Evolutionary conservation across 306 rosid species (phyloP).

Genomic region (Cucurbita argyrosperma): DNA sequence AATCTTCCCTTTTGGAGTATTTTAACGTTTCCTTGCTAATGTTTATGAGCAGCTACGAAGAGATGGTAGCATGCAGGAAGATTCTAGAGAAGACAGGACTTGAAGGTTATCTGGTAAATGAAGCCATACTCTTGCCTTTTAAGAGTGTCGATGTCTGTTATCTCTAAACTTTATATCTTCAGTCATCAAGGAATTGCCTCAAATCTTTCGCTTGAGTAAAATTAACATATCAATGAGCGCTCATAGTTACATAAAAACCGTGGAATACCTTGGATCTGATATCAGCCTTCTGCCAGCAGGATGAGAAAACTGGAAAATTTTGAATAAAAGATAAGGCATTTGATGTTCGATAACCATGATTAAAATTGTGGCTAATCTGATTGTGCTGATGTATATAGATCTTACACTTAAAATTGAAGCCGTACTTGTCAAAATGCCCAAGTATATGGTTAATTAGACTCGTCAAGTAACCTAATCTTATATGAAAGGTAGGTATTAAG

Average conservation of each 20-base stretch:
- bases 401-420: background rate
- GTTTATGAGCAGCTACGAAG: constrained; percentile 46
- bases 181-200: background rate
- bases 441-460: background rate
- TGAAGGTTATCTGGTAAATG: constrained; percentile 63
- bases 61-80: constrained; percentile 43
- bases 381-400: background rate
- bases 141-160: background rate
- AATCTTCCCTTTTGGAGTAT: background rate
- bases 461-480: background rate
- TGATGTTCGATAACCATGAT: background rate
- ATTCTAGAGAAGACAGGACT: constrained; percentile 62
- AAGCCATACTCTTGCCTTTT: background rate
- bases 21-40: constrained; percentile 3
- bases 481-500: background rate
- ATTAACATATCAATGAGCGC: background rate
- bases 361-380: background rate
- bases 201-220: background rate
- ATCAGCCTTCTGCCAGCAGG: background rate
- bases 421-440: background rate
- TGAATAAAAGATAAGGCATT: background rate
- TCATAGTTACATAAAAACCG: background rate
- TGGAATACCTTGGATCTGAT: background rate
- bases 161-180: background rate
- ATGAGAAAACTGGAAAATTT: background rate